Base-by-base conservation (phyloP, 2,329 filamentous ascomycete genomes). In the Aureobasidium sp. region DNA sequence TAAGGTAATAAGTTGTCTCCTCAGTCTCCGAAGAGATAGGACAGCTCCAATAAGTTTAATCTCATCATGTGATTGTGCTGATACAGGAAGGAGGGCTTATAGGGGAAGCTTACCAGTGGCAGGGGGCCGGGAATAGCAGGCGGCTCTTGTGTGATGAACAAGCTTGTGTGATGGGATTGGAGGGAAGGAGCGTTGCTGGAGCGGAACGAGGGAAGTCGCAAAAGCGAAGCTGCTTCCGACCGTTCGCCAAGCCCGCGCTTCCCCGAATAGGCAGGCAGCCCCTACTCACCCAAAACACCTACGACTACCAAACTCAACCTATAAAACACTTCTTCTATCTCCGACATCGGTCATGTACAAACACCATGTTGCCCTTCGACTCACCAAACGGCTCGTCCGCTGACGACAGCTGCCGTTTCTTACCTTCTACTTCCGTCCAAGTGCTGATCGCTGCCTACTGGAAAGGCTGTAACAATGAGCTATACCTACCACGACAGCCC, bases 1-100 rank as follows among this genome's bases (percentile, higher is more conserved):
- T 66, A 64, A 39, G 55, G 56, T 63, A 62, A 62, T 44, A 36
- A 48, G 49, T 65, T 64, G 61, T 53, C 22, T 66, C 64, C 53
- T 61, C 64, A 66, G 62, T 62, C 63, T 57, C 49, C 31, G 61
- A 42, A 51, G 58, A 62, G 49, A 64, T 66, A 64, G 62, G 64
- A 66, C 61, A 66, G 64, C 64, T 66, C 64, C 64, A 66, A 66
- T 66, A 64, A 44, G 5, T 49, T 22, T 44, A 60, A 49, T 61
- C 55, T 64, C 64, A 66, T 66, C 64, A 61, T 62, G 62, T 45
- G 20, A 47, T 29, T 45, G 44, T 47, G 58, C n/a, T 42, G 44
- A 27, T 20, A 25, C 1, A 37, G 27, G 34, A 48, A 17, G 37
- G 15, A 31, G 44, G 3, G 44, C 44, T 27, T 41, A 36, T 17